Evolutionary conservation across 2,329 filamentous ascomycete genomes (phyloP).

Genomic region (Xylariaceae sp.): DNA sequence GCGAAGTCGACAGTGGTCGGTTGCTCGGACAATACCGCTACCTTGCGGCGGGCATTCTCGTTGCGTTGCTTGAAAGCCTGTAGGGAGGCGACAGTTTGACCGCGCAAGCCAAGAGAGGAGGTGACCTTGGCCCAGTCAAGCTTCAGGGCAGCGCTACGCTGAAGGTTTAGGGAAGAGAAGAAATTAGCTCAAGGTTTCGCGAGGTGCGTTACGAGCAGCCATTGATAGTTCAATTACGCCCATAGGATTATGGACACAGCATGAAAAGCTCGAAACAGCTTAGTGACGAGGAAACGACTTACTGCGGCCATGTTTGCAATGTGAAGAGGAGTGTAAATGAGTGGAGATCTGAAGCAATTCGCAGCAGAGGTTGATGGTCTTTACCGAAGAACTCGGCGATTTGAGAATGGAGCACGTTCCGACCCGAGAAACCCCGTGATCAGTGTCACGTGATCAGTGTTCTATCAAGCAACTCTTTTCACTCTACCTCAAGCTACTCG

Average conservation of each 20-base stretch:
- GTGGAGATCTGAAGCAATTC: slow-evolving; percentile 56
- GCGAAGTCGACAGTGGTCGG: slow-evolving; percentile 89
- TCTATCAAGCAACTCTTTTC: background rate
- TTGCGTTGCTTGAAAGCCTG: slow-evolving; percentile 99
- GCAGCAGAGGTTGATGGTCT: slow-evolving; percentile 53
- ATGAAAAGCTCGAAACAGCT: slow-evolving; percentile 22
- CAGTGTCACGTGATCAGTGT: slow-evolving; percentile 30
- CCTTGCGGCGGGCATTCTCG: slow-evolving; percentile 95
- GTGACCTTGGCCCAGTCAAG: slow-evolving; percentile 98
- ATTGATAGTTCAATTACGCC: slow-evolving; percentile 39
- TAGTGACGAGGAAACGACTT: slow-evolving; percentile 50
- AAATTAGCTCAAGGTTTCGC: slow-evolving; percentile 61
- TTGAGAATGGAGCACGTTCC: slow-evolving; percentile 23
- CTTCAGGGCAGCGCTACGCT: slow-evolving; percentile 99
- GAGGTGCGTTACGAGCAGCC: slow-evolving; percentile 20
- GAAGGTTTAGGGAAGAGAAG: slow-evolving; percentile 41
- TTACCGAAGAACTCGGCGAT: slow-evolving; percentile 48
- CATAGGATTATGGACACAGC: background rate
- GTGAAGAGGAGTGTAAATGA: slow-evolving; percentile 51
- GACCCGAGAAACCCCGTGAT: slow-evolving; percentile 26
- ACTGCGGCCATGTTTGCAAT: slow-evolving; percentile 72
- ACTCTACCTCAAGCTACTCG: background rate
- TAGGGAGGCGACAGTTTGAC: slow-evolving; percentile 89
- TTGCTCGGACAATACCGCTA: slow-evolving; percentile 82
- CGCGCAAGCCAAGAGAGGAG: slow-evolving; percentile 92